These are phyloP conservation scores for Pelargonium myrrhifolium DNA, from an alignment of 441 rosid species.

Conservation along the genomic window DNA sequence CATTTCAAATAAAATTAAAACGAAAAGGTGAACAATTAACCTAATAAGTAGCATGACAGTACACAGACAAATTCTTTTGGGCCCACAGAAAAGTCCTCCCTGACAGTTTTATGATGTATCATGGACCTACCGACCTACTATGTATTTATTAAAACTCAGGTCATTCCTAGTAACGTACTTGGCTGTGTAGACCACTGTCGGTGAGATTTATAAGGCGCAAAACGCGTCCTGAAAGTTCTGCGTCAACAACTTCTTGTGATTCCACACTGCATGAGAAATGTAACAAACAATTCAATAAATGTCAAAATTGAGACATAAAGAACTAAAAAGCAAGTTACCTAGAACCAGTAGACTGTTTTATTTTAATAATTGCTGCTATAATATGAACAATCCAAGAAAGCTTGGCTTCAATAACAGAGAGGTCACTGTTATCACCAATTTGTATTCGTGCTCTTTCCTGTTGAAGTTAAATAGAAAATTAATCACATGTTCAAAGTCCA, in stretches of 20 bases:
- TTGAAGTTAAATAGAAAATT: neutral
- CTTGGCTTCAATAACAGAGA: constrained; percentile 81
- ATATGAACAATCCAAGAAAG: constrained; percentile 96
- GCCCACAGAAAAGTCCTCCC: no score
- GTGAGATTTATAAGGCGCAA: constrained; percentile 81
- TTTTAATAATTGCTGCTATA: constrained; percentile 83
- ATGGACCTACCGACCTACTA: no score
- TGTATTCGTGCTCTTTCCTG: constrained; percentile 75
- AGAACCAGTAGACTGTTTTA: constrained; percentile 74
- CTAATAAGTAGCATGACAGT: no score
- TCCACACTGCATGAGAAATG: constrained; percentile 58
- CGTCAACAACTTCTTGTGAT: constrained; percentile 95
- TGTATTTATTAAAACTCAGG: neutral
- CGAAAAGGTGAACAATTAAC: no score
- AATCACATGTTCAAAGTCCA: constrained; percentile 12
- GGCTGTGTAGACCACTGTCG: constrained; percentile 86
- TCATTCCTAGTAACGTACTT: constrained; percentile 35
- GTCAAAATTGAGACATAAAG: no score
- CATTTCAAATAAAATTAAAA: no score
- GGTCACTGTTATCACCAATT: constrained; percentile 55
- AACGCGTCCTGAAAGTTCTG: constrained; percentile 97
- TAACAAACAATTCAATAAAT: neutral
- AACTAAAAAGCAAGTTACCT: constrained; percentile 40
- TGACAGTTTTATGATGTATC: no score
- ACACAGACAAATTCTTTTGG: no score